Evolutionary conservation across 805 yeast species (phyloP), one percentile per base, ranked within the genome.

Genomic region (Nakazawaea holstii): DNA sequence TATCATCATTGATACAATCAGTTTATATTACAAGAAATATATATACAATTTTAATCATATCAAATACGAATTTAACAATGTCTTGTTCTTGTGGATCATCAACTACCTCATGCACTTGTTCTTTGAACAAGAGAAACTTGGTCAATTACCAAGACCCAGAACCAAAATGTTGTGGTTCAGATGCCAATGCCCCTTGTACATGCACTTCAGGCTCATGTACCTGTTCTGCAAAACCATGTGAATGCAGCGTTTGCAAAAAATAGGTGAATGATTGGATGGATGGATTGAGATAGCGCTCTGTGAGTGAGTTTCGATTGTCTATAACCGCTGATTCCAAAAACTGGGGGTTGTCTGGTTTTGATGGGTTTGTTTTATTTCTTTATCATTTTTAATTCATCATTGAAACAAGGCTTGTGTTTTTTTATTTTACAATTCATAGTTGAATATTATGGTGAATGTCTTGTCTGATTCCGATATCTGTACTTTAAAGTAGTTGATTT

Each of bases 1-100:
- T 26, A 5, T 13, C n/a, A 4, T 38, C 17, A 13, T 10, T 13
- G 10, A 24, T 26, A 26, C 15, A 24, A 26, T 24, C 31, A 26
- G 27, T 27, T 13, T n/a, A 33, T 15, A 24, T 13, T 26, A 26
- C 6, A 27, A 38, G 1, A 8, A 10, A 26, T 26, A 26, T 38
- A 24, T 8, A 15, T 11, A 26, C 27, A 26, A 26, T 8, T 9
- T 14, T 20, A n/a, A 24, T 6, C 10, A 14, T 26, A 10, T 14
- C 15, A 29, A 17, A 17, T 30, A 2, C 8, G 5, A 20, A 20
- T 20, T 5, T 2, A 31, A 46, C 2, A 28, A 46, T 46, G 49
- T 17, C 49, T 28, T 46, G 49, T 26, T 41, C 49, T n/a, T 46
- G 49, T 39, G 30, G 43, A 9, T 36, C 49, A n/a, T 30, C 49